Percentiles rank a stretch among this genome's conserved stretches.
phyloP scores from a whole-genome alignment of 345 rosid genomes.

The Euphorbia tirucalli region DNA sequence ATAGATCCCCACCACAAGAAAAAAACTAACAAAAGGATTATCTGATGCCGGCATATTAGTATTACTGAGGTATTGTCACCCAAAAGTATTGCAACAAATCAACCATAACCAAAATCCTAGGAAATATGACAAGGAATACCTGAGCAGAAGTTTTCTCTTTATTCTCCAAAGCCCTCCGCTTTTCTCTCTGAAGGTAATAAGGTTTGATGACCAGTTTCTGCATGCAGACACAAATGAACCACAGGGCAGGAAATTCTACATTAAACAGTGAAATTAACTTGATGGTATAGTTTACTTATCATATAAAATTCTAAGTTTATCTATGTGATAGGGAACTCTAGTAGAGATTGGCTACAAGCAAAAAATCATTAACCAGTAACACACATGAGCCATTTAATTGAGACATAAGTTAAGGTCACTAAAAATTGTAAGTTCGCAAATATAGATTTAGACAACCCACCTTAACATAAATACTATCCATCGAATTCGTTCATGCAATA shows the following conservation, averaged over 20 bases:
- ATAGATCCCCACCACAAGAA: neutral
- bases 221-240: conserved; percentile 12
- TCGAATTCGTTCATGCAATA: neutral
- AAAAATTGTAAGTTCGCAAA: neutral
- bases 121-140: conserved; percentile 41
- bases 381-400: neutral
- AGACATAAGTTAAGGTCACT: neutral
- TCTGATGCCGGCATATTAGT: neutral
- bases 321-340: neutral
- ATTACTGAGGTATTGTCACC: neutral
- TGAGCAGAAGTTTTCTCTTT: conserved; percentile 62
- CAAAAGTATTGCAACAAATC: conserved; percentile 3
- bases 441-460: neutral
- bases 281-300: neutral
- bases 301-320: neutral
- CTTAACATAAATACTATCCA: too few relatives aligned
- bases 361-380: neutral
- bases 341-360: neutral
- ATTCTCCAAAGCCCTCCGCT: conserved; percentile 65
- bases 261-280: conserved; percentile 3
- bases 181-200: conserved; percentile 61
- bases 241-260: conserved; percentile 1
- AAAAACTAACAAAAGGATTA: neutral
- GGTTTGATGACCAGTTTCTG: conserved; percentile 87
- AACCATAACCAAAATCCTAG: conserved; percentile 7